Evolutionary conservation across 768 basidiomycete genomes (phyloP).

Genomic region (Serendipita vermifera): DNA sequence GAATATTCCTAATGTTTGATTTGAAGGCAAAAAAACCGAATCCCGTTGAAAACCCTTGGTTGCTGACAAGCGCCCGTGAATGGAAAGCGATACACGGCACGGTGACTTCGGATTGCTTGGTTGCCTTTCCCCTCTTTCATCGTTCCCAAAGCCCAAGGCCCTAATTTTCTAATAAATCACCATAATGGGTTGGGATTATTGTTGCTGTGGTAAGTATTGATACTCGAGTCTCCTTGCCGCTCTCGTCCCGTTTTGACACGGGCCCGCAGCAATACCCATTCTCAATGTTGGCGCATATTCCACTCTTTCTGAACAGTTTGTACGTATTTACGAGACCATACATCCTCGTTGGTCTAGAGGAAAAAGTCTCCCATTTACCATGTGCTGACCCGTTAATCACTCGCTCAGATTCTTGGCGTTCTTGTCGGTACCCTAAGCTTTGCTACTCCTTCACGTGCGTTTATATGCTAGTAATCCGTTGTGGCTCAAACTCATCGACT

Average conservation of each 20-base stretch:
- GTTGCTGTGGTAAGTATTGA: slow-evolving; percentile 6
- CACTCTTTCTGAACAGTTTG: slow-evolving; percentile 63
- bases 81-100: background rate
- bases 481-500: no score
- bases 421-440: slow-evolving; percentile 60
- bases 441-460: slow-evolving; percentile 42
- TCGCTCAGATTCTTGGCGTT: slow-evolving; percentile 32
- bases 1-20: background rate
- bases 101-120: background rate
- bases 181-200: slow-evolving; percentile 8
- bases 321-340: slow-evolving; percentile 18
- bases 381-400: no score
- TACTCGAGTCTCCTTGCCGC: background rate
- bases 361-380: background rate
- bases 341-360: background rate
- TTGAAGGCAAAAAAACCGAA: background rate
- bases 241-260: background rate
- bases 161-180: background rate
- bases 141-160: background rate
- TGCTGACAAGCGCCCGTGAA: background rate
- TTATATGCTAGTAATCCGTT: slow-evolving; percentile 4
- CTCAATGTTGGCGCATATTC: slow-evolving; percentile 84
- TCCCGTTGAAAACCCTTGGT: background rate
- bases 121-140: background rate
- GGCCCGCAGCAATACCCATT: slow-evolving; percentile 54